Evolutionary conservation across 1,284 basidiomycete species (phyloP), one percentile per base, ranked within the genome.

Genomic region (Ustilago bromivora): DNA sequence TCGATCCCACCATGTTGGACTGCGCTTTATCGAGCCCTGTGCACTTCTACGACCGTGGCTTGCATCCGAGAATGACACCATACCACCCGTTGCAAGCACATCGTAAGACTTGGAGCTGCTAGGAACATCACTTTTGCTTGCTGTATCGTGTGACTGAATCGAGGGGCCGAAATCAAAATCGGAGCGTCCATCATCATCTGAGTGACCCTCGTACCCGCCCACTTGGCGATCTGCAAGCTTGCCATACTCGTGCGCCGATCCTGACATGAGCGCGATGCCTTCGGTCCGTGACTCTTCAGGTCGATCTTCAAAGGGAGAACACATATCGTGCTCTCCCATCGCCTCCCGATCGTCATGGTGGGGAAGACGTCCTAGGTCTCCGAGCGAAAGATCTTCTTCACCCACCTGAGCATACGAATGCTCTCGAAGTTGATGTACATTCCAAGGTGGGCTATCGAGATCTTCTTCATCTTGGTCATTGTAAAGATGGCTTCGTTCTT

Each of bases 1-100:
- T 7, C 79, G 71, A 47, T 77, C 79, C 82, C 82, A 84, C 82
- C 82, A 84, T 1, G 81, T 82, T 3, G 72, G 63, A 51, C 77
- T 80, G 36, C 82, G 74, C 35, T 68, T 72, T 51, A 83, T 79
- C 46, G n/a, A 38, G 35, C 17, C 57, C 17, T 34, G 36, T 8
- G 55, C 51, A 11, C 57, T 57, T 9, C 17, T n/a, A 13, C 61
- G 66, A 17, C 64, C 57, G 38, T 67, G 61, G 51, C 57, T 63
- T 0, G 76, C 61, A 43, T 82, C 79, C 3, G 72, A 76, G 55
- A 81, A 82, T 3, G 80, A 81, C 4, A 76, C 61, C 5, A 80
- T 31, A 2, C 61, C 78, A 17, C 59, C 68, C 0, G 67, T 35
- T 0, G 71, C 70, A 4, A 61, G 57, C 23, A 57, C 28, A 28